These are phyloP conservation scores for Trichoderma asperellum DNA, from an alignment of 2,329 filamentous ascomycete genomes.

Conservation along the genomic window DNA sequence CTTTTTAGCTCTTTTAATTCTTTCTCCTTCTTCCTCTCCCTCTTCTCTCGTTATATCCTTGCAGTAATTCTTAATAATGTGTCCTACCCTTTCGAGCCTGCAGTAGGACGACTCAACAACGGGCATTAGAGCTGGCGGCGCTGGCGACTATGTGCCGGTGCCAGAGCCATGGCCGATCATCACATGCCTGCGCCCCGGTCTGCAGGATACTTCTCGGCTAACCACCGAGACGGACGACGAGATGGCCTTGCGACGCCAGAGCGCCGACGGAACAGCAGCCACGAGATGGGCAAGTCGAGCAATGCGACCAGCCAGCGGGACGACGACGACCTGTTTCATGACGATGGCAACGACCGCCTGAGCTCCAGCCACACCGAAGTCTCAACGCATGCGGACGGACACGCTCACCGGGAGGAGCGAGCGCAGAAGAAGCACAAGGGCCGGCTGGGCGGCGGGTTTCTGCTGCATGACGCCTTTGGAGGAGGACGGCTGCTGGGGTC, in stretches of 20 bases:
- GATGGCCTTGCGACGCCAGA: constrained; percentile 30
- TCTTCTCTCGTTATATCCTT: background rate
- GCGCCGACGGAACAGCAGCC: constrained; percentile 35
- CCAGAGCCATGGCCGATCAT: constrained; percentile 33
- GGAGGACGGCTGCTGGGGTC: constrained; percentile 40
- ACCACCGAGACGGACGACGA: constrained; percentile 25
- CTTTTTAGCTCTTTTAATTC: background rate
- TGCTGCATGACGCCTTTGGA: constrained; percentile 52
- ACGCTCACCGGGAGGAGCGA: constrained; percentile 36
- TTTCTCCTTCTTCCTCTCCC: background rate
- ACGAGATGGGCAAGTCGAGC: constrained; percentile 53
- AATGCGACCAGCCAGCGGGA: constrained; percentile 39
- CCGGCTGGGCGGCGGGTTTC: constrained; percentile 55
- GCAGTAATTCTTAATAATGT: constrained; percentile 1
- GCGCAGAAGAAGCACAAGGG: constrained; percentile 45
- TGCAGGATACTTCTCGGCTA: constrained; percentile 21
- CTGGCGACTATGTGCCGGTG: constrained; percentile 31
- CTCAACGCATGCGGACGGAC: constrained; percentile 22
- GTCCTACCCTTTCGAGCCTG: background rate
- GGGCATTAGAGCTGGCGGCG: background rate
- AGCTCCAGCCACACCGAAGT: background rate
- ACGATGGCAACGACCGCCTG: constrained; percentile 24
- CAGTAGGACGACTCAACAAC: constrained; percentile 3
- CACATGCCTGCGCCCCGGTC: constrained; percentile 29
- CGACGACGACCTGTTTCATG: constrained; percentile 29